phyloP scores from a whole-genome alignment of 331 rosid genomes.

The Dryas integrifolia region DNA sequence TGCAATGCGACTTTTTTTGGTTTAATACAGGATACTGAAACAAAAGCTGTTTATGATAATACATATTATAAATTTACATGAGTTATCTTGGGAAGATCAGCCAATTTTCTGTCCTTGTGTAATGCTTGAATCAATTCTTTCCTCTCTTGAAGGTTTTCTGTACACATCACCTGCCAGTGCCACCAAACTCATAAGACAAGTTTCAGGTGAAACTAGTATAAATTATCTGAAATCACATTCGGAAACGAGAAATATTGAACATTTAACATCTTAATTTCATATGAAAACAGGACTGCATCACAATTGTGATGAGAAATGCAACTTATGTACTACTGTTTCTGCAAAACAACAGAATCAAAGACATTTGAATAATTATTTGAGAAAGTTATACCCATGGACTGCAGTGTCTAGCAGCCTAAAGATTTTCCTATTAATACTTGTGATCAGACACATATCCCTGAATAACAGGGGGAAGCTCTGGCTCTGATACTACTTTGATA shows the following conservation, averaged over 20 bases:
- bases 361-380: background rate
- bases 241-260: background rate
- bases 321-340: too few species aligned
- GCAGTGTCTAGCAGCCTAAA: background rate
- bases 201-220: background rate
- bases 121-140: conserved; percentile 56
- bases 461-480: background rate
- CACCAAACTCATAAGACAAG: conserved; percentile 29
- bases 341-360: background rate
- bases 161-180: conserved; percentile 69
- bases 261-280: background rate
- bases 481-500: background rate
- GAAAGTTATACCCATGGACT: background rate
- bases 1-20: background rate
- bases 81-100: conserved; percentile 70
- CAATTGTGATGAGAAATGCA: background rate
- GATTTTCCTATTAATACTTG: background rate
- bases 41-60: background rate
- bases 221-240: background rate
- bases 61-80: conserved; percentile 40
- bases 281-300: background rate
- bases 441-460: background rate
- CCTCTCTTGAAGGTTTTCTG: conserved; percentile 62
- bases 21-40: too few species aligned
- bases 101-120: conserved; percentile 52